Evolutionary conservation across 352 stramenopile genomes (phyloP), one percentile per base, ranked within the genome.

Genomic region (Phytophthora cactorum): DNA sequence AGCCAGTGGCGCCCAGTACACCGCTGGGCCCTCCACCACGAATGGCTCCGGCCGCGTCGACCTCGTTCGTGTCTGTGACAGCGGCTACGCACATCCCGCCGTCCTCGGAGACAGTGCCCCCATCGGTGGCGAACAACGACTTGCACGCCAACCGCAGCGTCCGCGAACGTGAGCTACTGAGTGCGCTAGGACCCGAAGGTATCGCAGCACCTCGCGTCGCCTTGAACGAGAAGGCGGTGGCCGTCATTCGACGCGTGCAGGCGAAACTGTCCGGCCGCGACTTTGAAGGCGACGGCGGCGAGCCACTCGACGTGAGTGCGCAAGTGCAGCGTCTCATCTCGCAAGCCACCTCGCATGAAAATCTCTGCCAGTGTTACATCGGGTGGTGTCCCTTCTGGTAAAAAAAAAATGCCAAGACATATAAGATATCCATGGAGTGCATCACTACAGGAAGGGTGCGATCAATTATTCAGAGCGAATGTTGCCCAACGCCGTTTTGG

Each of bases 251-350:
- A 45, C 92, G 98, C n/a, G 97, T 99, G 41, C 96, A 99, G 70
- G 96, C 98, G 59, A 99, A 99, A 77, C 89, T 99, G 28, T 98
- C 93, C 8, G 98, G 98, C 4, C 96, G 96, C 10, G 98, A 99
- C 78, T 99, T 99, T 72, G 86, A 94, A 59, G 79, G 89, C 28
- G 69, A 77, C 8, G 68, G 62, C 29, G 84, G 72, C 15, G 84
- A 94, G 47, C 85, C 86, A 31, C 75, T 96, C 0, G 82, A 91
- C 49, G 88, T 96, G 51, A 81, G 79, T 38, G 86, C 84, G 27
- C 88, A 96, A 59, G 88, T 99, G 25, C 95, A 99, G 77, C 87
- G 96, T 8, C 89, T 99, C 67, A 99, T 99, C 74, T 84, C 97
- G 41, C 97, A 99, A 66, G 98, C 98, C 14, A 99, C 97, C 5